Percentiles rank a stretch among this genome's conserved stretches.
Evolutionary conservation across 495 filamentous ascomycete species (phyloP).

Genomic region (Penicillium canescens): DNA sequence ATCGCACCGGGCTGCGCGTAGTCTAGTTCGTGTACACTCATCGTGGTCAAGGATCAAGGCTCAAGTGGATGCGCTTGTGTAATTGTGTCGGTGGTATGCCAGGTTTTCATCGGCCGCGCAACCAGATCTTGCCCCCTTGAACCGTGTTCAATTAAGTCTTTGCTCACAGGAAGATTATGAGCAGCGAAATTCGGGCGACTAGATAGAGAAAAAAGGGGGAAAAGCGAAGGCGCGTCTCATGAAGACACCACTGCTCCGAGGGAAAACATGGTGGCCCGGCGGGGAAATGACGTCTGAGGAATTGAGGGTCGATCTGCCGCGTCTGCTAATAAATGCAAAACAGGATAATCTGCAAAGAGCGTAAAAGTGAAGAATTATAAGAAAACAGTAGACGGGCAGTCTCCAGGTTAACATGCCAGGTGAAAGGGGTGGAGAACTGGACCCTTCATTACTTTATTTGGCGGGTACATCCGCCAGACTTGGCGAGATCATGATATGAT

Average conservation of each 20-base stretch:
- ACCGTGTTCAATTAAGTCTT: too few species aligned
- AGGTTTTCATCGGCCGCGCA: slow-evolving; percentile 3
- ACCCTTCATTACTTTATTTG: too few species aligned
- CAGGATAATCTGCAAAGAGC: neutral
- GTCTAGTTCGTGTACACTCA: slow-evolving; percentile 36
- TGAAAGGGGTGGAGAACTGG: too few species aligned
- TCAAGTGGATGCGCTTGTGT: neutral
- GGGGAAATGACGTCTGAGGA: slow-evolving; percentile 10
- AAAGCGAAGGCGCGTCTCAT: neutral
- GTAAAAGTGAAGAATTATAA: neutral
- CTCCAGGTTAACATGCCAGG: neutral
- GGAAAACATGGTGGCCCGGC: slow-evolving; percentile 4
- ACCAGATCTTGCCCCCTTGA: neutral
- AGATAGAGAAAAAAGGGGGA: too few species aligned
- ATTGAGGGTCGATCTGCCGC: neutral
- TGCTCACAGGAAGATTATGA: too few species aligned
- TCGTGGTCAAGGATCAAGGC: slow-evolving; percentile 5
- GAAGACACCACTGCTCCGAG: neutral
- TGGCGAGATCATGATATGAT: too few species aligned
- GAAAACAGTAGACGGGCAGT: neutral
- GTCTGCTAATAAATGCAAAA: neutral
- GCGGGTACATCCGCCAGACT: too few species aligned
- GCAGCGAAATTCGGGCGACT: too few species aligned
- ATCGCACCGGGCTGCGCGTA: slow-evolving; percentile 24
- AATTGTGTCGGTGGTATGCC: neutral